phyloP scores from a whole-genome alignment of 2,329 filamentous ascomycete genomes.

The Eurotiales sp. region DNA sequence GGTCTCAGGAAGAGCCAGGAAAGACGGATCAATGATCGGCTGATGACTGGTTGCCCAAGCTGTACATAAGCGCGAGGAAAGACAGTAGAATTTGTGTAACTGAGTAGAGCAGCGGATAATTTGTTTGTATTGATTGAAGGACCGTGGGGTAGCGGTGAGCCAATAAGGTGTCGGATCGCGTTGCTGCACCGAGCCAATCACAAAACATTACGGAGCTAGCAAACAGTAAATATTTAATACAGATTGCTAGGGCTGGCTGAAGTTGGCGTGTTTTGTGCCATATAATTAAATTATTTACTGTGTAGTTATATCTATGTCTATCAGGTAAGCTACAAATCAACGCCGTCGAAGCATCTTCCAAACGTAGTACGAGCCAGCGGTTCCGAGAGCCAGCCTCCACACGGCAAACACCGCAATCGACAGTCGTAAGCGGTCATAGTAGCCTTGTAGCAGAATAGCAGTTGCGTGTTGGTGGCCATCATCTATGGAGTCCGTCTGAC shows the following conservation, averaged over 20 bases:
- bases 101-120: no score
- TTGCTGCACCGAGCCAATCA: no score
- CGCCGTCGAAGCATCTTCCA: conserved; percentile 27
- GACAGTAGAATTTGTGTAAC: no score
- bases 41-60: not conserved
- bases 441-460: conserved; percentile 42
- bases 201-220: no score
- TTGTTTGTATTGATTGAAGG: no score
- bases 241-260: no score
- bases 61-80: no score
- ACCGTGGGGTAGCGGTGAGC: no score
- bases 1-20: not conserved
- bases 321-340: not conserved
- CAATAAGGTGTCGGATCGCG: no score
- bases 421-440: conserved; percentile 37
- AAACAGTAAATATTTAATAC: no score
- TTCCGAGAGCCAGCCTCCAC: conserved; percentile 33
- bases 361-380: conserved; percentile 25
- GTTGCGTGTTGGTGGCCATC: conserved; percentile 31
- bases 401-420: conserved; percentile 39
- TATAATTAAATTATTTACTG: no score
- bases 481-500: not conserved
- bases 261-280: no score
- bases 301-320: not conserved
- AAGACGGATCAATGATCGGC: not conserved